Conservation (phyloP, 2,329 filamentous ascomycete species). For the Pseudocercospora crystallina region DNA sequence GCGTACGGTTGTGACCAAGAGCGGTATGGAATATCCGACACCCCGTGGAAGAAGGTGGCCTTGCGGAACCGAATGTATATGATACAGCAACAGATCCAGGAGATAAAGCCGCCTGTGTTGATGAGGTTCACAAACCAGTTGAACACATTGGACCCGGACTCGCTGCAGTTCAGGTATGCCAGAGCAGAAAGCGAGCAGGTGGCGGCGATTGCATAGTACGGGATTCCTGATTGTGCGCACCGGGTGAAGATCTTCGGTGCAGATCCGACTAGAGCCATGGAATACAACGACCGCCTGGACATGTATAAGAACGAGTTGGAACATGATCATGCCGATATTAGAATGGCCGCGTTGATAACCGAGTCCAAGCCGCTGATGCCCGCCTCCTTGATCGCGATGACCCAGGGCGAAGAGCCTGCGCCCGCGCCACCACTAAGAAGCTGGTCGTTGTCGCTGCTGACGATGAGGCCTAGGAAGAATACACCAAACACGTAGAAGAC, state of each 20-base stretch:
- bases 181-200: background rate
- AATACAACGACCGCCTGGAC: background rate
- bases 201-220: background rate
- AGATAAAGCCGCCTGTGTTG: background rate
- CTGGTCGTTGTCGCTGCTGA: constrained; percentile 54
- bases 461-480: constrained; percentile 59
- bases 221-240: background rate
- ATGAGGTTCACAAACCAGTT: background rate
- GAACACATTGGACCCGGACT: background rate
- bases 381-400: constrained; percentile 68
- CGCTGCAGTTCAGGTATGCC: background rate
- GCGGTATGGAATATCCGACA: constrained; percentile 22
- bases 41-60: background rate
- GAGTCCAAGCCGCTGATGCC: constrained; percentile 66
- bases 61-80: constrained; percentile 37
- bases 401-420: constrained; percentile 55
- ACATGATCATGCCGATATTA: background rate
- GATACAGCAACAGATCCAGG: background rate
- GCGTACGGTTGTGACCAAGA: background rate
- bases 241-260: background rate
- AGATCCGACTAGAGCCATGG: background rate
- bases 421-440: constrained; percentile 49
- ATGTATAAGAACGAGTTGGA: background rate
- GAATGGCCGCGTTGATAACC: constrained; percentile 21
- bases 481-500: background rate